A percentile compares a stretch with the other conserved stretches of the same genome.
phyloP scores from a whole-genome alignment of 2,329 filamentous ascomycete genomes.

The Myotisia sp. region DNA sequence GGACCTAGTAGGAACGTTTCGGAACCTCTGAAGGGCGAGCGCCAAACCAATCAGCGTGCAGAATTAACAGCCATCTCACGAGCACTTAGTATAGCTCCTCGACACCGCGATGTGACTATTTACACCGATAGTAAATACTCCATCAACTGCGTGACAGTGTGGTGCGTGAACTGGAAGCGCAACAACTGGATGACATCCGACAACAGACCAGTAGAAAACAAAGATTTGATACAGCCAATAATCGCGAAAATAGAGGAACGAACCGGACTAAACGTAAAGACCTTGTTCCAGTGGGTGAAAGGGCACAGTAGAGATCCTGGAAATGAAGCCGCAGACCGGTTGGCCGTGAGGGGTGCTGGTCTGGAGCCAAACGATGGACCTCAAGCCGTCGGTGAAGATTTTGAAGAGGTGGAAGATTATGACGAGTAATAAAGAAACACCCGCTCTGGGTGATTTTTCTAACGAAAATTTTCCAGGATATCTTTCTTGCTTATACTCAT shows the following conservation, averaged over 20 bases:
- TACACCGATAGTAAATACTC: conserved; percentile 82
- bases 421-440: too few species aligned
- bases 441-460: too few species aligned
- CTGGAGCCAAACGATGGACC: too few species aligned
- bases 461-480: too few species aligned
- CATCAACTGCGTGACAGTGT: conserved; percentile 76
- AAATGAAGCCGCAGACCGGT: conserved; percentile 64
- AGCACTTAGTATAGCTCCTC: conserved; percentile 61
- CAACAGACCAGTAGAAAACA: conserved; percentile 66
- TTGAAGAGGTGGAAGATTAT: too few species aligned
- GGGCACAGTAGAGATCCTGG: conserved; percentile 61
- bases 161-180: conserved; percentile 62
- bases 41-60: conserved; percentile 91
- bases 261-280: conserved; percentile 44
- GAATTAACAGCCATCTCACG: conserved; percentile 79
- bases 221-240: conserved; percentile 64
- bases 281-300: conserved; percentile 76
- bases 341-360: conserved; percentile 56
- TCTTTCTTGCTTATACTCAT: too few species aligned
- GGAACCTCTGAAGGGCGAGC: conserved; percentile 56
- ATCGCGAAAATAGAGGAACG: conserved; percentile 57
- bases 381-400: too few species aligned
- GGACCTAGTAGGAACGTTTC: conserved; percentile 48
- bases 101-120: conserved; percentile 57
- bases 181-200: conserved; percentile 65